phyloP scores from a whole-genome alignment of 73 alveolate genomes.

The Loxodes magnus region DNA sequence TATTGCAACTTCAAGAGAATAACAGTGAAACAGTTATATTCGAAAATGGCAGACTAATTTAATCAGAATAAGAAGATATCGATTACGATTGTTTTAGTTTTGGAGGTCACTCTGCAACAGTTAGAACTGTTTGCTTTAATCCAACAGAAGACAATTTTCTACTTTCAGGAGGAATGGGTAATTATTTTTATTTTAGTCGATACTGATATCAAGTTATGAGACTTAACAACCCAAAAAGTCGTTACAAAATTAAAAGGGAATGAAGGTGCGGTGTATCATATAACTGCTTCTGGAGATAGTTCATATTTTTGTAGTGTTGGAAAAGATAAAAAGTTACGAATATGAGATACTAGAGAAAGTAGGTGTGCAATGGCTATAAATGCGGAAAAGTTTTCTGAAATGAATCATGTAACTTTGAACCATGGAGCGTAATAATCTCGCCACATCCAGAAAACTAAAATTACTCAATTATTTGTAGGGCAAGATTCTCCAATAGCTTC shows the following conservation, averaged over 20 bases:
- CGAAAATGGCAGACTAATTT: slow-evolving; percentile 5
- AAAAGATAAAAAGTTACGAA: slow-evolving; percentile 74
- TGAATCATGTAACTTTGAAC: slow-evolving; percentile 54
- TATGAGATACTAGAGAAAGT: slow-evolving; percentile 85
- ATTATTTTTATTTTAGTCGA: no score
- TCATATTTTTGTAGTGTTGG: slow-evolving; percentile 77
- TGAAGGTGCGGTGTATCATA: slow-evolving; percentile 69
- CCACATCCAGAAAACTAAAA: neutral
- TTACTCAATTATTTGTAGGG: neutral
- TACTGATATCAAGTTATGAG: slow-evolving; percentile 94
- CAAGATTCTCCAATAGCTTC: neutral
- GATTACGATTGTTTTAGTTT: slow-evolving; percentile 59
- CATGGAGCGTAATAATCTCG: neutral
- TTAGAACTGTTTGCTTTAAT: slow-evolving; percentile 88
- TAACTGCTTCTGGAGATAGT: slow-evolving; percentile 84
- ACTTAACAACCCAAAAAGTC: slow-evolving; percentile 78
- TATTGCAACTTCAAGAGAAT: slow-evolving; percentile 48
- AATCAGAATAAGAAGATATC: slow-evolving; percentile 33
- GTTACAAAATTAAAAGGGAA: slow-evolving; percentile 74
- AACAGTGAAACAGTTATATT: slow-evolving; percentile 24
- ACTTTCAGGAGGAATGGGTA: slow-evolving; percentile 73
- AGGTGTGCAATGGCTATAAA: slow-evolving; percentile 40
- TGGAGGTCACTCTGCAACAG: slow-evolving; percentile 88
- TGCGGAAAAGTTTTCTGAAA: slow-evolving; percentile 33
- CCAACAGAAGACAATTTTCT: slow-evolving; percentile 73